phyloP scores from a whole-genome alignment of 345 rosid genomes.

The Microthlaspi erraticum region DNA sequence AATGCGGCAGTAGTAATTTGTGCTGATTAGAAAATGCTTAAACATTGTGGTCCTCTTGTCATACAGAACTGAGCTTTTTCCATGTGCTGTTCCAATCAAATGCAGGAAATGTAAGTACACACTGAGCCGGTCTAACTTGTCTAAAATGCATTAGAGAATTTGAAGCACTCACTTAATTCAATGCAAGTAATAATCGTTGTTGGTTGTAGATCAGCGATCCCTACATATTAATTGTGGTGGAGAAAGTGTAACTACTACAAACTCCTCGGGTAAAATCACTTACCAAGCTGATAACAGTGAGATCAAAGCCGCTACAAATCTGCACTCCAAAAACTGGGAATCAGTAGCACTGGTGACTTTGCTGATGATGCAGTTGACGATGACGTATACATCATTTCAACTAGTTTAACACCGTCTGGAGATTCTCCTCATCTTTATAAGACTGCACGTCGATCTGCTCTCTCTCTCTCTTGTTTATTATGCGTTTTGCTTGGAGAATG shows the following conservation, averaged over 20 bases:
- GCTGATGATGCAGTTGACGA: not conserved
- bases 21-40: not conserved
- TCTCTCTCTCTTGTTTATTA: conserved; percentile 65
- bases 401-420: not conserved
- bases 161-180: not conserved
- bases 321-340: conserved; percentile 9
- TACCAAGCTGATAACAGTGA: conserved; percentile 16
- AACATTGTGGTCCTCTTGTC: not conserved
- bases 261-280: not conserved
- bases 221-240: conserved; percentile 47
- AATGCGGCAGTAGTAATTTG: not conserved
- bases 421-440: conserved; percentile 43
- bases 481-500: conserved; percentile 63
- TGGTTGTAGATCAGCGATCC: conserved; percentile 32
- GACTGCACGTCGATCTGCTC: conserved; percentile 61
- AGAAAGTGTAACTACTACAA: not conserved
- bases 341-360: conserved; percentile 35
- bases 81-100: not conserved
- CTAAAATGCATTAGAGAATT: conserved; percentile 1
- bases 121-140: not conserved
- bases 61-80: conserved; percentile 30
- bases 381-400: not conserved
- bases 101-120: conserved; percentile 8
- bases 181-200: not conserved
- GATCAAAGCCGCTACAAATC: conserved; percentile 15